phyloP scores from a whole-genome alignment of 208 protist species.

The Acanthamoeba rhysodes region DNA sequence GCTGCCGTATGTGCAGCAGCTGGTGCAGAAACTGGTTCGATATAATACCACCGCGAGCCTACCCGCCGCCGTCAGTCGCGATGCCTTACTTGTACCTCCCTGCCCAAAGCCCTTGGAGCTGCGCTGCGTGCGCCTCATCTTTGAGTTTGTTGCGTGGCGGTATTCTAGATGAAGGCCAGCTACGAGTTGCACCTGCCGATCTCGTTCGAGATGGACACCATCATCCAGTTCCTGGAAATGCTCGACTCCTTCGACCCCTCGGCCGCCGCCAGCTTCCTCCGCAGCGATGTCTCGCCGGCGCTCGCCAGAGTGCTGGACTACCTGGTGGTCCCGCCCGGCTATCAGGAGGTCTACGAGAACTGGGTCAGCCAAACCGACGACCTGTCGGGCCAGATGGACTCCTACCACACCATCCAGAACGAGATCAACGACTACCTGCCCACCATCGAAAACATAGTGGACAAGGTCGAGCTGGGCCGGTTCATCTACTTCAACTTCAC shows the following conservation, averaged over 20 bases:
- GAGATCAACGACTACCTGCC: neutral
- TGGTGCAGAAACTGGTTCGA: neutral
- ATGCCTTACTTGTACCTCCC: no score
- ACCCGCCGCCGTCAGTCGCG: no score
- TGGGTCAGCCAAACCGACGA: neutral
- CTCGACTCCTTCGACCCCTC: neutral
- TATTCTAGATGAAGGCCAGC: no score
- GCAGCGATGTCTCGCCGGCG: neutral
- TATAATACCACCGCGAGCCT: no score
- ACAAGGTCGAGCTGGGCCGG: neutral
- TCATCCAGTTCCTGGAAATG: neutral
- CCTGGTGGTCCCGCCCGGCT: neutral
- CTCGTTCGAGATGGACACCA: neutral
- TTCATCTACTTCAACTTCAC: neutral
- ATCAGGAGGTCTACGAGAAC: neutral
- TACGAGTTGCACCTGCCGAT: no score
- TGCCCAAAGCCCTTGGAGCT: no score
- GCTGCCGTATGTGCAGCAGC: neutral
- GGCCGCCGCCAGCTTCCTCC: neutral
- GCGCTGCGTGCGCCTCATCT: no score
- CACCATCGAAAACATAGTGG: neutral
- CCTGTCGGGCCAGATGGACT: conserved; percentile 2
- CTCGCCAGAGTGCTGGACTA: neutral
- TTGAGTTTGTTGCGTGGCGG: no score
- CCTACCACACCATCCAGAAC: neutral